phyloP scores from a whole-genome alignment of 225 moss, liverwort and hornwort genomes.

The Straminergon stramineum region DNA sequence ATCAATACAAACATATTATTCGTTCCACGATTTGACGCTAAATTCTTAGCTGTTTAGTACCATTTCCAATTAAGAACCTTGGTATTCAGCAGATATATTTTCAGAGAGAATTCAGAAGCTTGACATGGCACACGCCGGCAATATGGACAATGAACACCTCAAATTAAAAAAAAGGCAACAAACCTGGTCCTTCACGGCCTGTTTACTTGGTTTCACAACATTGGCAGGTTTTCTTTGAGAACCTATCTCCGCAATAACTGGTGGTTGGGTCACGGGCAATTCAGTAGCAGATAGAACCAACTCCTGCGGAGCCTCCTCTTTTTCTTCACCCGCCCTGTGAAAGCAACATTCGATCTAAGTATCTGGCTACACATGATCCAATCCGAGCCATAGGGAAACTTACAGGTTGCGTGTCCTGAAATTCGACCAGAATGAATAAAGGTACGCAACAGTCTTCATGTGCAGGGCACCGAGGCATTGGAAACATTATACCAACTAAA shows the following conservation, averaged over 20 bases:
- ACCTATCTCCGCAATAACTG: constrained; percentile 1
- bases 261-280: constrained; percentile 3
- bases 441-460: neutral
- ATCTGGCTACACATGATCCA: neutral
- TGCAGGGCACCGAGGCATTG: neutral
- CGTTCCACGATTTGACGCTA: neutral
- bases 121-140: neutral
- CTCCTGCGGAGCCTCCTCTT: constrained; percentile 54
- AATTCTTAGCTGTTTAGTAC: neutral
- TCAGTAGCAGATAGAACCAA: constrained; percentile 26
- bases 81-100: neutral
- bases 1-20: neutral
- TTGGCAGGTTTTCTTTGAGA: constrained; percentile 20
- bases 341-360: neutral
- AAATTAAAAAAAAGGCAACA: neutral
- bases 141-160: neutral
- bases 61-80: neutral
- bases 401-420: neutral
- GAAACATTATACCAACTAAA: neutral
- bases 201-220: constrained; percentile 18
- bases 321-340: constrained; percentile 71
- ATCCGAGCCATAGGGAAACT: neutral
- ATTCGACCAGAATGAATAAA: neutral
- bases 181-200: constrained; percentile 36
- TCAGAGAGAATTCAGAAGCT: neutral